Conservation (phyloP, 306 rosid species). For the Trifolium pratense region DNA sequence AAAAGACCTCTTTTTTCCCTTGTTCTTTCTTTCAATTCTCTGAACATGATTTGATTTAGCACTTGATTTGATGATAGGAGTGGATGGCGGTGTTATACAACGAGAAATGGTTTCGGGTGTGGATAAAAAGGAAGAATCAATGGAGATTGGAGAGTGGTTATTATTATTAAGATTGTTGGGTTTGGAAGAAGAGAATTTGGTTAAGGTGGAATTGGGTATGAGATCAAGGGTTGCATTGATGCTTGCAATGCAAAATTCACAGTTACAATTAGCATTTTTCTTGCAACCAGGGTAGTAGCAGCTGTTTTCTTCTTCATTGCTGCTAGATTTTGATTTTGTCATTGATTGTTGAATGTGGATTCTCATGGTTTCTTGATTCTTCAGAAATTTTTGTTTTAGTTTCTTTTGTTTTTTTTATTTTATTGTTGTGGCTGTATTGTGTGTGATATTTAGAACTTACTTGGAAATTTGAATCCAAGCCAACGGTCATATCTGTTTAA, state of each 20-base stretch:
- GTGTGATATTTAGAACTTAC: background rate
- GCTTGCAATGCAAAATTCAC: constrained; percentile 79
- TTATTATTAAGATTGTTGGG: constrained; percentile 39
- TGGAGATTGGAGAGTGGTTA: constrained; percentile 60
- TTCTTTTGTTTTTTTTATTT: no score
- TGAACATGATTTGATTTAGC: constrained; percentile 34
- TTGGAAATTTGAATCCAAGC: constrained; percentile 46
- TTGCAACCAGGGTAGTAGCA: constrained; percentile 83
- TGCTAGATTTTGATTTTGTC: constrained; percentile 56
- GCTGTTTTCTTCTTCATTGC: constrained; percentile 45
- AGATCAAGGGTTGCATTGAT: constrained; percentile 90
- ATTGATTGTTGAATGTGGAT: constrained; percentile 36
- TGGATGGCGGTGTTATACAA: background rate
- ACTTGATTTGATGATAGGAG: constrained; percentile 47
- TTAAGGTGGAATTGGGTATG: constrained; percentile 72
- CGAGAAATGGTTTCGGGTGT: constrained; percentile 51
- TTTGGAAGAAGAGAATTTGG: constrained; percentile 59
- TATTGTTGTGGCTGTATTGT: background rate
- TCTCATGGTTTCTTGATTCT: constrained; percentile 54
- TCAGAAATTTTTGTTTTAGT: no score
- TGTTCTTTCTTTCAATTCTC: constrained; percentile 27
- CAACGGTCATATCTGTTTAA: constrained; percentile 60
- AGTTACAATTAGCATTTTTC: constrained; percentile 78
- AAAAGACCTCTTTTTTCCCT: constrained; percentile 27
- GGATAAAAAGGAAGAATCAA: constrained; percentile 57